Evolutionary conservation across 176 grass and related monocot genomes (phyloP).

Genomic region (Carex myosuroides): DNA sequence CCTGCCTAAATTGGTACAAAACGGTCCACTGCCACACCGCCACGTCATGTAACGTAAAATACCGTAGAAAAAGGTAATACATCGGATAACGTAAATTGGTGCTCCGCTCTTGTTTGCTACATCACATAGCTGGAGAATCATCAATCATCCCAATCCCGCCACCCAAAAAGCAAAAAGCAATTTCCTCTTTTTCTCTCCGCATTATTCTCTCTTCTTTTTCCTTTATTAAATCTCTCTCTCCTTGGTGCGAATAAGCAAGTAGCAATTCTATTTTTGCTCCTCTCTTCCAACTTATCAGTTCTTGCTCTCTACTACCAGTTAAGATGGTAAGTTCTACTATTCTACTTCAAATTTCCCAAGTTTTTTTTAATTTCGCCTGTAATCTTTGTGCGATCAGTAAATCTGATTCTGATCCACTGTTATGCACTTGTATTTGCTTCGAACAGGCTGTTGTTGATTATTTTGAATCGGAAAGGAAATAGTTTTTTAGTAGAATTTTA

Average conservation of each 20-base stretch:
- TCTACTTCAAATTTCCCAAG: background rate
- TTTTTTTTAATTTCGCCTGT: background rate
- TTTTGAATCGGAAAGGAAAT: background rate
- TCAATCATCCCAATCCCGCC: background rate
- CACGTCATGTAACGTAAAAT: background rate
- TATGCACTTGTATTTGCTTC: background rate
- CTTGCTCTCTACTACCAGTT: background rate
- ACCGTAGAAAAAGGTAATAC: background rate
- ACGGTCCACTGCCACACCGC: background rate
- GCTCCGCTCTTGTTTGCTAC: background rate
- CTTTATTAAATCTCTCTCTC: background rate
- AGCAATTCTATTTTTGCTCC: background rate
- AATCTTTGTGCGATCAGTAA: background rate
- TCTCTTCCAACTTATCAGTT: too few species aligned
- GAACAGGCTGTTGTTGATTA: background rate
- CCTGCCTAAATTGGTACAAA: background rate
- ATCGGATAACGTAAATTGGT: background rate
- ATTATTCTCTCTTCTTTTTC: background rate
- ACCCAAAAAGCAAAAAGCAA: constrained; percentile 1
- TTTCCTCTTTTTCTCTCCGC: background rate
- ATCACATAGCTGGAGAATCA: background rate
- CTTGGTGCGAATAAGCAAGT: too few species aligned
- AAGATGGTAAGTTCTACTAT: background rate
- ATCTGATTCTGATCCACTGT: background rate
- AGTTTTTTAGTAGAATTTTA: background rate